Percentiles rank a stretch among this genome's conserved stretches.
These are phyloP conservation scores for Emmonsia crescens DNA, from an alignment of 2,329 filamentous ascomycete genomes.

Conservation along the genomic window DNA sequence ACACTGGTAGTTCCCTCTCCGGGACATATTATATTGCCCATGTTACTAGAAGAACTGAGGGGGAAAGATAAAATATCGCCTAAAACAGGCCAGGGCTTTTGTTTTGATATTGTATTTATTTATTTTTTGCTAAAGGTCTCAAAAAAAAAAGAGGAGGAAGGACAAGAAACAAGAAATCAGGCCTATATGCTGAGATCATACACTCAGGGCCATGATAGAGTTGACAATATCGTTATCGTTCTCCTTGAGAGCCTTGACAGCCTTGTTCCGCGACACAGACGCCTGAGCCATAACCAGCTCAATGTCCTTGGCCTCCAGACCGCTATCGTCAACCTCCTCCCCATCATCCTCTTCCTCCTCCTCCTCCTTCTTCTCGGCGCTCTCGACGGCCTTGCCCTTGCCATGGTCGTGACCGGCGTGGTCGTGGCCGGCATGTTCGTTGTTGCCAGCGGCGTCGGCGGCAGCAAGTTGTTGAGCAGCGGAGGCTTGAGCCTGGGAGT, in stretches of 20 bases:
- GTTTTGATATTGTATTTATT: background rate
- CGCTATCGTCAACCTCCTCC: slow-evolving; percentile 89
- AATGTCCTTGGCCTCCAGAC: slow-evolving; percentile 97
- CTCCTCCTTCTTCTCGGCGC: slow-evolving; percentile 59
- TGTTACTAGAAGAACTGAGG: background rate
- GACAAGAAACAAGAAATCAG: background rate
- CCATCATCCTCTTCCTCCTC: slow-evolving; percentile 85
- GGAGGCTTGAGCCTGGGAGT: slow-evolving; percentile 92
- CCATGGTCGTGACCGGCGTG: slow-evolving; percentile 47
- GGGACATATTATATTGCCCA: no score
- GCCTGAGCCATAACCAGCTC: slow-evolving; percentile 98
- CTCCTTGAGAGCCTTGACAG: slow-evolving; percentile 88
- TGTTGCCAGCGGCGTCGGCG: slow-evolving; percentile 53
- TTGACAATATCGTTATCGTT: slow-evolving; percentile 99
- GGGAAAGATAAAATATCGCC: background rate
- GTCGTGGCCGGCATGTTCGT: slow-evolving; percentile 53
- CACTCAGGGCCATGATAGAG: slow-evolving; percentile 97
- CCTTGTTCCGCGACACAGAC: slow-evolving; percentile 94
- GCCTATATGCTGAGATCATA: slow-evolving; percentile 38
- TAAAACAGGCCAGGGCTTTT: background rate
- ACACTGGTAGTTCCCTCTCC: no score
- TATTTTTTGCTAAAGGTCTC: background rate
- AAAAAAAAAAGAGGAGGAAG: background rate
- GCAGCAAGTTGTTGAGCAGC: slow-evolving; percentile 91
- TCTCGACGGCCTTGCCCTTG: slow-evolving; percentile 50